These are phyloP conservation scores for Fraxinus ornus DNA, from an alignment of 305 asterid genomes.

Conservation along the genomic window DNA sequence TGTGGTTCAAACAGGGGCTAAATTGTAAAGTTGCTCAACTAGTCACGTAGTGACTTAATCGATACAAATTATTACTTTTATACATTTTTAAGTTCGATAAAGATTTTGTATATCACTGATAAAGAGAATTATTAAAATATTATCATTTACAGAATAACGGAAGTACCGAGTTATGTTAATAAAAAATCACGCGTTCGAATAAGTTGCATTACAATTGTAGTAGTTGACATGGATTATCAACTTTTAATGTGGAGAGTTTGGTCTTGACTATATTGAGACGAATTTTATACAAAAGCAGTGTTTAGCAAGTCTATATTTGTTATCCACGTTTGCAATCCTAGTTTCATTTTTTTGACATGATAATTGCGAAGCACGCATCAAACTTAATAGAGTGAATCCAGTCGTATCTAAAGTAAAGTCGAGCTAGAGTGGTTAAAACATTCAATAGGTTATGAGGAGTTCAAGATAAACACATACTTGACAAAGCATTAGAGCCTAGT, in stretches of 20 bases:
- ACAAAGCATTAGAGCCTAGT: neutral
- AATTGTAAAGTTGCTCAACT: neutral
- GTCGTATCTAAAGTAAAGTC: neutral
- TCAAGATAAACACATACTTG: neutral
- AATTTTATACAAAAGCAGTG: neutral
- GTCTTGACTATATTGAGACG: neutral
- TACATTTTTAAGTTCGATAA: neutral
- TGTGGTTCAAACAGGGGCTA: too few relatives aligned
- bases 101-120: neutral
- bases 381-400: neutral
- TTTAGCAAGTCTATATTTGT: neutral
- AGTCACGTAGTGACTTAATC: neutral
- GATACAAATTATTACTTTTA: neutral
- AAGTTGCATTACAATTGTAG: neutral
- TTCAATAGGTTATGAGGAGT: neutral
- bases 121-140: neutral
- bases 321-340: neutral
- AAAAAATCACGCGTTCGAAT: neutral
- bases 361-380: neutral
- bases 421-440: neutral
- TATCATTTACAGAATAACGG: neutral
- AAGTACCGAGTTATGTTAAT: neutral
- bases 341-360: neutral
- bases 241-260: neutral
- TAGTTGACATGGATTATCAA: neutral